Evolutionary conservation across 2,329 filamentous ascomycete genomes (phyloP), one percentile per base, ranked within the genome.

Genomic region (Penicillium brevicompactum): DNA sequence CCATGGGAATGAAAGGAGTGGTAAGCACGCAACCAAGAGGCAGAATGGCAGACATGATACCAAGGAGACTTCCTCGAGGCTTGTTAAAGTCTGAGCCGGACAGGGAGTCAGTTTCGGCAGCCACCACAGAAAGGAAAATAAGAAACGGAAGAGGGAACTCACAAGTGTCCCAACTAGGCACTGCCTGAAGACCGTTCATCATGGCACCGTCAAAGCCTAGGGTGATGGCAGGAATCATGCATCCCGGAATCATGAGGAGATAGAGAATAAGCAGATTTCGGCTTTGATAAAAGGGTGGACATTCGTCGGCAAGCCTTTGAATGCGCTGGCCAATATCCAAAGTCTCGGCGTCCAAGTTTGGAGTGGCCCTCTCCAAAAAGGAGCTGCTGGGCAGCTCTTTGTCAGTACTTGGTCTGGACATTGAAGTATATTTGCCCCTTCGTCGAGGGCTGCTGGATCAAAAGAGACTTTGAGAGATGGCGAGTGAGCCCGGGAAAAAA

Each of bases 21-120:
- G 78, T 77, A n/a, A 75, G 68, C 47, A 82, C 71, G 18, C 76
- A 79, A 53, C 80, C 80, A 53, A 82, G 74, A 43, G 77, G 74
- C 74, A 80, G 77, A 53, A 80, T 76, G 42, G 73, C 74, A 46
- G 76, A 74, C 27, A 80, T 68, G 24, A 81, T 70, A 57, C 78
- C 78, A 42, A 78, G 71, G 32, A 71, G 68, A 2, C 73, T 58
- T 8, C 70, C 69, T 63, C 16, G 56, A 13, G 68, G 72, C 7
- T 34, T 13, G 10, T 13, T 13, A 9, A 34, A 34, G 11, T 34
- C 32, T 34, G 10, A 13, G 14, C 11, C 30, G 11, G 11, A 31
- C 18, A 31, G 1, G 30, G 30, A 31, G 11, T 31, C 30, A 31
- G 30, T 31, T 11, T 2, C 7, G 30, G 30, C 11, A 3, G 11